Evolutionary conservation across 2,329 filamentous ascomycete species (phyloP).

Genomic region (Shiraia bambusicola): DNA sequence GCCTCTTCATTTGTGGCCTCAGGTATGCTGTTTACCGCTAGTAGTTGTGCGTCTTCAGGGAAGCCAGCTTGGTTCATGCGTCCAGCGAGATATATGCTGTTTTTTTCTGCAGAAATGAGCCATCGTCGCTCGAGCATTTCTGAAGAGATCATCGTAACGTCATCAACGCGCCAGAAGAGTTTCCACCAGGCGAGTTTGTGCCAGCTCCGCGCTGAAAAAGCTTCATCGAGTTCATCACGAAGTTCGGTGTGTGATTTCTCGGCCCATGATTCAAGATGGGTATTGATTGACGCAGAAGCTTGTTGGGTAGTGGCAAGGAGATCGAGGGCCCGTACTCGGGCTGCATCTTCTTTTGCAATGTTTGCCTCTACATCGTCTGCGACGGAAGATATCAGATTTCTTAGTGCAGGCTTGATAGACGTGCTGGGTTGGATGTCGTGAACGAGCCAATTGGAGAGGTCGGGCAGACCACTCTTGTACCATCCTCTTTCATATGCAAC

Average conservation of each 20-base stretch:
- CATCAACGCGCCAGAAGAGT: conserved; percentile 90
- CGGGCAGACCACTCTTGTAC: conserved; percentile 69
- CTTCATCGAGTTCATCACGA: conserved; percentile 73
- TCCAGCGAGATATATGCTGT: conserved; percentile 80
- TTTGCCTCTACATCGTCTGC: conserved; percentile 57
- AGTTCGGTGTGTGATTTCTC: conserved; percentile 80
- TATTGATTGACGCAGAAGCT: conserved; percentile 55
- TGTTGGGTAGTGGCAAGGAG: conserved; percentile 45
- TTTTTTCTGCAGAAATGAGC: conserved; percentile 74
- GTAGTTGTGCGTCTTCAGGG: conserved; percentile 23
- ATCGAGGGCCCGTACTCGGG: conserved; percentile 38
- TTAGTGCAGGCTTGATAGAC: conserved; percentile 65
- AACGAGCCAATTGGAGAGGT: conserved; percentile 65
- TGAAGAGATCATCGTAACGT: conserved; percentile 78
- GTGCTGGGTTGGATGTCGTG: conserved; percentile 37
- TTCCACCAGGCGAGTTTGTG: conserved; percentile 88
- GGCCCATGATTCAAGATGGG: conserved; percentile 69
- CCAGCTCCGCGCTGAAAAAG: conserved; percentile 77
- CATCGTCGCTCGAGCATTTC: conserved; percentile 78
- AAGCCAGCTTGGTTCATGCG: conserved; percentile 68
- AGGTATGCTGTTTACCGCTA: conserved; percentile 8
- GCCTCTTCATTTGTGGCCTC: conserved; percentile 19
- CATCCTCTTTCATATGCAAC: conserved; percentile 72
- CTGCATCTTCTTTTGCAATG: conserved; percentile 55
- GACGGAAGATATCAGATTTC: conserved; percentile 66